phyloP scores from a whole-genome alignment of 805 yeast species.

The Candida multigemmis region DNA sequence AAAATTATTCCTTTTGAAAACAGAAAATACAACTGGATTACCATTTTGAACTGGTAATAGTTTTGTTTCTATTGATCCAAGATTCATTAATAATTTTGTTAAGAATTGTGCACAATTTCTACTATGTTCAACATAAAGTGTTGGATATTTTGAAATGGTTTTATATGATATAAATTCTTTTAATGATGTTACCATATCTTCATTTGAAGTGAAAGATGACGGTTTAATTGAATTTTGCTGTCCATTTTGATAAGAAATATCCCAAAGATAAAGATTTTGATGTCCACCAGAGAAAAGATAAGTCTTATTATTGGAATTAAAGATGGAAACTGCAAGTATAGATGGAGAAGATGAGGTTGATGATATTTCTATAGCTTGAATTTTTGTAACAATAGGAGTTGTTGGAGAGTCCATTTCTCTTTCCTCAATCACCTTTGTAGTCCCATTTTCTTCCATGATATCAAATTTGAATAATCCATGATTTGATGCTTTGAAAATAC shows the following conservation, averaged over 20 bases:
- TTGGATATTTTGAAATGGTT: slow-evolving; percentile 71
- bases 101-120: slow-evolving; percentile 80
- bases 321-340: slow-evolving; percentile 4
- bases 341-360: too few relatives aligned
- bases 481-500: slow-evolving; percentile 56
- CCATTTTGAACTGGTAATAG: slow-evolving; percentile 68
- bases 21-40: slow-evolving; percentile 80
- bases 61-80: slow-evolving; percentile 64
- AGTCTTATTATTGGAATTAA: slow-evolving; percentile 26
- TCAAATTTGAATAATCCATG: slow-evolving; percentile 26
- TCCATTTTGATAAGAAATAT: slow-evolving; percentile 18
- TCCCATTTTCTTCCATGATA: not conserved
- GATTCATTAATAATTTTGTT: slow-evolving; percentile 46
- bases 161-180: slow-evolving; percentile 54
- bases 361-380: too few relatives aligned
- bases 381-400: too few relatives aligned
- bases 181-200: slow-evolving; percentile 55
- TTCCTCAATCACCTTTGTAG: not conserved
- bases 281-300: slow-evolving; percentile 66
- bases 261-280: slow-evolving; percentile 68
- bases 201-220: slow-evolving; percentile 38
- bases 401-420: too few relatives aligned
- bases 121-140: slow-evolving; percentile 64
- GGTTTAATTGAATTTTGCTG: not conserved
- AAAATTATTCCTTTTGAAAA: slow-evolving; percentile 41